Evolutionary conservation across 2,329 filamentous ascomycete genomes (phyloP).

Genomic region (Penicillium griseofulvum): DNA sequence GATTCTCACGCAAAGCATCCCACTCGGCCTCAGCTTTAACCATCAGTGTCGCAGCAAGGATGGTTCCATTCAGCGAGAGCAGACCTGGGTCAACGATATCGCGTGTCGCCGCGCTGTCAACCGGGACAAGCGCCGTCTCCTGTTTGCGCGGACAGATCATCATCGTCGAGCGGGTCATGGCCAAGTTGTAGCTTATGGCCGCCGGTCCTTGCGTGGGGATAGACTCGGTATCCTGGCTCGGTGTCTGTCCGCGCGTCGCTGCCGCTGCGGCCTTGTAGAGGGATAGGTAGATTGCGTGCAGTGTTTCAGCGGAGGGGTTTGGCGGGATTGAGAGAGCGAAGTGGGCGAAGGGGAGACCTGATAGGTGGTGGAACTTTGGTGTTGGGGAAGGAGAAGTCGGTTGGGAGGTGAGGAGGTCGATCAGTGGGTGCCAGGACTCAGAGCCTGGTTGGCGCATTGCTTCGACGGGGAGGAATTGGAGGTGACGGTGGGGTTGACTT

Average conservation of each 20-base stretch:
- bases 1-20: constrained; percentile 46
- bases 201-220: constrained; percentile 36
- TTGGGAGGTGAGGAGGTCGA: constrained; percentile 37
- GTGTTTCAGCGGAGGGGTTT: constrained; percentile 38
- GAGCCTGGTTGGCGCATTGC: constrained; percentile 40
- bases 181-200: constrained; percentile 58
- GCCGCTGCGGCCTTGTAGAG: constrained; percentile 42
- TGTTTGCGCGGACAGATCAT: constrained; percentile 52
- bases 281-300: constrained; percentile 41
- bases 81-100: constrained; percentile 36
- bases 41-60: constrained; percentile 58
- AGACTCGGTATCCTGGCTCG: constrained; percentile 15
- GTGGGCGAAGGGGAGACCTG: constrained; percentile 50
- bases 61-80: constrained; percentile 56
- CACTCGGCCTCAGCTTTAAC: constrained; percentile 57
- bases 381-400: constrained; percentile 13
- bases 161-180: constrained; percentile 55
- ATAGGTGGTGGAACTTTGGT: constrained; percentile 22
- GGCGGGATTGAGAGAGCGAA: constrained; percentile 45
- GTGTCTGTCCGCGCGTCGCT: constrained; percentile 18
- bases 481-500: constrained; percentile 48
- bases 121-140: constrained; percentile 45
- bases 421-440: constrained; percentile 49
- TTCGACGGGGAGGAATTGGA: constrained; percentile 50
- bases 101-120: constrained; percentile 36